Conservation (phyloP, 768 basidiomycete genomes). For the Suillus occidentalis region DNA sequence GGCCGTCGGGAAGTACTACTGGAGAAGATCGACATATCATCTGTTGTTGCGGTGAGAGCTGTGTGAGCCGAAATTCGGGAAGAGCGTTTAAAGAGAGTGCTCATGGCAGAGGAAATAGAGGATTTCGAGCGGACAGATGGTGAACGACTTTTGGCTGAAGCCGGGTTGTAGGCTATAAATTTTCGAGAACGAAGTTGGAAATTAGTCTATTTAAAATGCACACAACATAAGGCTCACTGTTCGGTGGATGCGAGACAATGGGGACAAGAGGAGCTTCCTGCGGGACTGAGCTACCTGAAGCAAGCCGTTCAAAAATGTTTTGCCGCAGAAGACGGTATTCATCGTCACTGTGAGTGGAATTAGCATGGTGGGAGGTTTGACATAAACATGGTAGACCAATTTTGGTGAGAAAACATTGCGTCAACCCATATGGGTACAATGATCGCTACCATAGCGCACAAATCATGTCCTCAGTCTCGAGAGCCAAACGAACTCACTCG, state of each 20-base stretch:
- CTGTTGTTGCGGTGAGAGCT: constrained; percentile 39
- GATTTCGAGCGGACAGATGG: constrained; percentile 53
- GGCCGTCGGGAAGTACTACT: constrained; percentile 41
- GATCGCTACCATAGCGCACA: not conserved
- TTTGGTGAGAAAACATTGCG: not conserved
- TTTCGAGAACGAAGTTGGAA: not conserved
- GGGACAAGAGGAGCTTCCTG: constrained; percentile 65
- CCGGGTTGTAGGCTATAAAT: constrained; percentile 15
- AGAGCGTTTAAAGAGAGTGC: constrained; percentile 54
- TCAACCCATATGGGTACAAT: not conserved
- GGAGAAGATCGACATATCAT: constrained; percentile 33
- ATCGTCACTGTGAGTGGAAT: constrained; percentile 57
- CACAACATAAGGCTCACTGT: not conserved
- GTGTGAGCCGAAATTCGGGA: constrained; percentile 34
- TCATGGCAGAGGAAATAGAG: constrained; percentile 52
- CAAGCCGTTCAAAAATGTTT: constrained; percentile 79
- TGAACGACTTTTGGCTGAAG: constrained; percentile 38
- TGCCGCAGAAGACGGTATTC: constrained; percentile 84
- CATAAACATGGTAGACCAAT: not conserved
- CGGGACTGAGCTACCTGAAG: constrained; percentile 56
- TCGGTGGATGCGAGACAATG: constrained; percentile 36
- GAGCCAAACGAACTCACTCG: constrained; percentile 46
- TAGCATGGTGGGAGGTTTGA: not conserved
- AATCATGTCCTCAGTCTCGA: not conserved
- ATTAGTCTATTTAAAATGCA: constrained; percentile 14